Percentiles rank a stretch among this genome's conserved stretches.
Evolutionary conservation across 2,329 filamentous ascomycete genomes (phyloP).

Genomic region (Davidsoniella neocaledoniae): DNA sequence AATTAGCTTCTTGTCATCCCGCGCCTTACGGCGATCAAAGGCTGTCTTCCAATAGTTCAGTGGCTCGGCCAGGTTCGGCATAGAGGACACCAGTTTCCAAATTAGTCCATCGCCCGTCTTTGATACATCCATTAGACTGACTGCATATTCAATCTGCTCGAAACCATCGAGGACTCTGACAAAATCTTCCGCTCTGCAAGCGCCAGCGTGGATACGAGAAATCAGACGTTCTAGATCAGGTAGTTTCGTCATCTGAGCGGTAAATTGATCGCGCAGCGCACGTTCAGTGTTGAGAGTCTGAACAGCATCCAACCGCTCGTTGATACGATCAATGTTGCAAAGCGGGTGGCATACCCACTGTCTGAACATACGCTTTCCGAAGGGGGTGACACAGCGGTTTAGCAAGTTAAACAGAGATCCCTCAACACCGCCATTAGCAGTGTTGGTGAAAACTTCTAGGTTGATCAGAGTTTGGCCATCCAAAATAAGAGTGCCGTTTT

Average conservation of each 20-base stretch:
- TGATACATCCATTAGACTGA: conserved; percentile 58
- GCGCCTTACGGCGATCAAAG: conserved; percentile 69
- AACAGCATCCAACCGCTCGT: conserved; percentile 84
- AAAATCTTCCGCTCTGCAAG: conserved; percentile 85
- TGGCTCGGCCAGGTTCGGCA: conserved; percentile 66
- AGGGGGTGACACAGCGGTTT: conserved; percentile 89
- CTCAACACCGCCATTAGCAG: conserved; percentile 65
- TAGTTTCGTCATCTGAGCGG: conserved; percentile 73
- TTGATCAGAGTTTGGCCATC: conserved; percentile 96
- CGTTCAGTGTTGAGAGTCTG: conserved; percentile 78
- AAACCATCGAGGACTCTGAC: conserved; percentile 87
- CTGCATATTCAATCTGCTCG: conserved; percentile 92
- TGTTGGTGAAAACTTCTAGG: conserved; percentile 92
- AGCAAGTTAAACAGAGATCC: conserved; percentile 82
- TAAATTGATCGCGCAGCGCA: conserved; percentile 70
- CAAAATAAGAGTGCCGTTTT: conserved; percentile 78
- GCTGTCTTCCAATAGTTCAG: conserved; percentile 79
- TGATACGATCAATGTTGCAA: conserved; percentile 73
- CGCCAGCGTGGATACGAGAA: conserved; percentile 80
- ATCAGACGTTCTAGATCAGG: conserved; percentile 89
- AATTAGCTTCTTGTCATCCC: conserved; percentile 64
- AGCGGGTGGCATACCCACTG: conserved; percentile 97
- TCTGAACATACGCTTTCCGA: conserved; percentile 87
- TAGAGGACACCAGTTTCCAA: conserved; percentile 62
- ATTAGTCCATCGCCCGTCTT: conserved; percentile 69